phyloP scores from a whole-genome alignment of 2,329 filamentous ascomycete genomes.

The Trichoderma afroharzianum region DNA sequence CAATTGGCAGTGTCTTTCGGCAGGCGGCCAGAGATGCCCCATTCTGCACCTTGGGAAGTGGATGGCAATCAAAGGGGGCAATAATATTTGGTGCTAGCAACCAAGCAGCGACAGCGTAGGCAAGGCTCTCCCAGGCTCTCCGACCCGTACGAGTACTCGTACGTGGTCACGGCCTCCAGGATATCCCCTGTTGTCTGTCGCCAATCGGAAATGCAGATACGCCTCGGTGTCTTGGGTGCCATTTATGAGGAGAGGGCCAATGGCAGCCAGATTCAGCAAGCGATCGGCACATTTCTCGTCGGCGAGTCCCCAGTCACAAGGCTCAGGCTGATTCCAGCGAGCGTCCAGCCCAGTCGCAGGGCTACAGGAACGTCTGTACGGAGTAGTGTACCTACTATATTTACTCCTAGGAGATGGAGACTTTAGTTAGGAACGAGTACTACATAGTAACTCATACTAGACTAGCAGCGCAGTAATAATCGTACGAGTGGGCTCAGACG shows the following conservation, averaged over 20 bases:
- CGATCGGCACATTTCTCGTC: slow-evolving; percentile 5
- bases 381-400: no score
- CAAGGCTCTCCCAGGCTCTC: slow-evolving; percentile 5
- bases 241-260: slow-evolving; percentile 2
- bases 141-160: no score
- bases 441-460: no score
- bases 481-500: background rate
- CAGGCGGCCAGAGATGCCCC: background rate
- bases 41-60: slow-evolving; percentile 5
- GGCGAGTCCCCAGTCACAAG: background rate
- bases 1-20: background rate
- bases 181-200: background rate
- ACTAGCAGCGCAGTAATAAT: background rate
- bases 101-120: background rate
- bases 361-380: background rate
- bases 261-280: background rate
- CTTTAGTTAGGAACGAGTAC: background rate
- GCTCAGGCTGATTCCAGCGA: background rate
- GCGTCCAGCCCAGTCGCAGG: background rate
- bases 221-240: slow-evolving; percentile 5
- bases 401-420: background rate
- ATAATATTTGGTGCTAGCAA: background rate
- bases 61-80: slow-evolving; percentile 16
- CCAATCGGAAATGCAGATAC: slow-evolving; percentile 17
- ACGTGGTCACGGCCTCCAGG: slow-evolving; percentile 3